Percentiles rank a stretch among this genome's conserved stretches.
These are phyloP conservation scores for Achaetomiella virescens DNA, from an alignment of 495 filamentous ascomycete genomes.

Conservation along the genomic window DNA sequence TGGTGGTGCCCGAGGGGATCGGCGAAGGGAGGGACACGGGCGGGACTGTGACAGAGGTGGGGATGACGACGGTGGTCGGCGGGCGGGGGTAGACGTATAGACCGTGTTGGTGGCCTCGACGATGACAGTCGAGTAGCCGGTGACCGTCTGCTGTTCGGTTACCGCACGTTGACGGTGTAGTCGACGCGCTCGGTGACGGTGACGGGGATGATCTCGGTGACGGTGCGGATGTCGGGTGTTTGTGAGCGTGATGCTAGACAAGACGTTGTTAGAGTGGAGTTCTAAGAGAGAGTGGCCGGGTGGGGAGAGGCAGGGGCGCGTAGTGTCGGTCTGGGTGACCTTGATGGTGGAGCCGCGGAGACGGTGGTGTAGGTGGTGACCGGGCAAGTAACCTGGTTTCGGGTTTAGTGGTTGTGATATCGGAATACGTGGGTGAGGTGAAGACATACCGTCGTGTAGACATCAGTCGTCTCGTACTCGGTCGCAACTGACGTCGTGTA, in stretches of 20 bases:
- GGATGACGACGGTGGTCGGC: conserved; percentile 26
- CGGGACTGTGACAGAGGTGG: conserved; percentile 22
- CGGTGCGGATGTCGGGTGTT: conserved; percentile 25
- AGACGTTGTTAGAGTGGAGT: not conserved
- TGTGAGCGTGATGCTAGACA: conserved; percentile 30
- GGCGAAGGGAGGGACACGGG: conserved; percentile 5
- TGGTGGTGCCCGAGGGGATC: conserved; percentile 3
- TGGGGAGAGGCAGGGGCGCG: too few species aligned
- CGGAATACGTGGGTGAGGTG: too few species aligned
- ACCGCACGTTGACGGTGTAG: conserved; percentile 10
- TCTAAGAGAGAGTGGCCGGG: not conserved
- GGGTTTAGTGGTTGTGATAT: not conserved
- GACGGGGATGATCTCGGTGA: conserved; percentile 23
- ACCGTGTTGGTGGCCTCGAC: conserved; percentile 19
- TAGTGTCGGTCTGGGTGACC: conserved; percentile 40
- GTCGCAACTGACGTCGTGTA: conserved; percentile 34
- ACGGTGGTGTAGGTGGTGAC: conserved; percentile 40
- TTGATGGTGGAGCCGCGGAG: conserved; percentile 33
- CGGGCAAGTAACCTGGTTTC: conserved; percentile 30
- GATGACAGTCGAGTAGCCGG: conserved; percentile 26
- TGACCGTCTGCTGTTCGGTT: conserved; percentile 17
- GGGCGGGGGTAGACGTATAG: conserved; percentile 14
- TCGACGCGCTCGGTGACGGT: conserved; percentile 19
- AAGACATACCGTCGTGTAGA: conserved; percentile 31
- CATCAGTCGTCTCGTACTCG: conserved; percentile 34